A percentile compares a stretch with the other conserved stretches of the same genome.
Conservation (phyloP, 1,284 basidiomycete genomes). For the Ganoderma multipileum region DNA sequence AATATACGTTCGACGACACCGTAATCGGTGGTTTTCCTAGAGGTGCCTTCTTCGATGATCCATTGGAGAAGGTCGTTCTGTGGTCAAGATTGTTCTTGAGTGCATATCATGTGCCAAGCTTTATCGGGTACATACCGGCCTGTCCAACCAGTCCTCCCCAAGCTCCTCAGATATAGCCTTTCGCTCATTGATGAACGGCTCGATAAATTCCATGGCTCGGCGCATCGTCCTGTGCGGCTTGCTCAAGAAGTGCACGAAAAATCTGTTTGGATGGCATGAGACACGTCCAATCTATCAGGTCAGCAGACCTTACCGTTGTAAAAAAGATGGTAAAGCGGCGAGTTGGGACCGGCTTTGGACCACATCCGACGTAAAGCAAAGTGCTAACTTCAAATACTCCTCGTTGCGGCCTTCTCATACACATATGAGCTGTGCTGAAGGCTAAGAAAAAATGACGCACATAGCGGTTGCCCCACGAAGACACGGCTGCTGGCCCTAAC, state of each 20-base stretch:
- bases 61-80: slow-evolving; percentile 39
- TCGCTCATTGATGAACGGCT: slow-evolving; percentile 33
- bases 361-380: slow-evolving; percentile 18
- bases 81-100: neutral
- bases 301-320: slow-evolving; percentile 38
- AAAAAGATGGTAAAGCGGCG: slow-evolving; percentile 35
- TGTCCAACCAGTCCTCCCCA: slow-evolving; percentile 35
- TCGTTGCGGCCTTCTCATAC: slow-evolving; percentile 30
- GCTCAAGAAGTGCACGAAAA: neutral
- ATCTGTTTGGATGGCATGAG: neutral
- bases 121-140: slow-evolving; percentile 28
- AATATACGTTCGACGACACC: slow-evolving; percentile 37
- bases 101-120: neutral
- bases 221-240: slow-evolving; percentile 1
- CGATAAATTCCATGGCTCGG: slow-evolving; percentile 9
- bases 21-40: slow-evolving; percentile 16
- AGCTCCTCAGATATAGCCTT: slow-evolving; percentile 30
- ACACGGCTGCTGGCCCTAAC: slow-evolving; percentile 36
- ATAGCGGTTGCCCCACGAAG: slow-evolving; percentile 38
- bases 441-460: slow-evolving; percentile 20
- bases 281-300: too few species aligned
- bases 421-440: neutral
- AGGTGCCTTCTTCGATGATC: slow-evolving; percentile 34
- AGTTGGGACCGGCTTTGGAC: slow-evolving; percentile 13
- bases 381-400: slow-evolving; percentile 29